Conservation (phyloP, 2,329 filamentous ascomycete genomes). For the Phialophora tarda region DNA sequence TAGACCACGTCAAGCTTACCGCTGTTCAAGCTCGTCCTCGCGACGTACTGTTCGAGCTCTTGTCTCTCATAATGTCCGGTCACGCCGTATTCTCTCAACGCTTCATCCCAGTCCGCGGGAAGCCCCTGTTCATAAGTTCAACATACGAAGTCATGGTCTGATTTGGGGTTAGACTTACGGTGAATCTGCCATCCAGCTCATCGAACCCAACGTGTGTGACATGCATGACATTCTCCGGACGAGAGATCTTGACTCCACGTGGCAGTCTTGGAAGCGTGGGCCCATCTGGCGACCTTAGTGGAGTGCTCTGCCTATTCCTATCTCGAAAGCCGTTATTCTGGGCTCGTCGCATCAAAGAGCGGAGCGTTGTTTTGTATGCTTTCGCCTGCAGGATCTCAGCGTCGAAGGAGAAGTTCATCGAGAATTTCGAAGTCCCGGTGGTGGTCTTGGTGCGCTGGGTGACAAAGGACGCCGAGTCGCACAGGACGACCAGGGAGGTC, state of each 20-base stretch:
- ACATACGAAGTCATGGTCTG: background rate
- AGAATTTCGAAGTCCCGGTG: background rate
- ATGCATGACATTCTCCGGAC: background rate
- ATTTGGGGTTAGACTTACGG: background rate
- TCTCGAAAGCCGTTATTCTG: background rate
- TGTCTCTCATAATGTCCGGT: background rate
- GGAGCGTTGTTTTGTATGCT: background rate
- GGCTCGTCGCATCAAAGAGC: slow-evolving; percentile 1
- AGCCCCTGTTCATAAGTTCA: background rate
- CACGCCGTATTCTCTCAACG: background rate
- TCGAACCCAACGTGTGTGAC: background rate
- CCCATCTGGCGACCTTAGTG: background rate
- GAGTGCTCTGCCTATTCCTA: background rate
- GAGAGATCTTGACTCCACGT: background rate
- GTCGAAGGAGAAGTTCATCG: slow-evolving; percentile 1
- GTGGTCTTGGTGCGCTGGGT: background rate
- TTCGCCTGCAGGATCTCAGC: slow-evolving; percentile 1
- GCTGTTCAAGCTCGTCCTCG: background rate
- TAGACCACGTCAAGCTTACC: background rate
- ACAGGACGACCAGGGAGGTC: background rate
- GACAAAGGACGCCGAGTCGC: slow-evolving; percentile 2
- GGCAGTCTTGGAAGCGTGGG: background rate
- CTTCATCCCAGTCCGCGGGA: background rate
- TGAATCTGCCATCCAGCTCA: background rate
- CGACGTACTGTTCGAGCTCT: background rate